These are phyloP conservation scores for Bacidia rubella DNA, from an alignment of 495 filamentous ascomycete species.

Conservation along the genomic window DNA sequence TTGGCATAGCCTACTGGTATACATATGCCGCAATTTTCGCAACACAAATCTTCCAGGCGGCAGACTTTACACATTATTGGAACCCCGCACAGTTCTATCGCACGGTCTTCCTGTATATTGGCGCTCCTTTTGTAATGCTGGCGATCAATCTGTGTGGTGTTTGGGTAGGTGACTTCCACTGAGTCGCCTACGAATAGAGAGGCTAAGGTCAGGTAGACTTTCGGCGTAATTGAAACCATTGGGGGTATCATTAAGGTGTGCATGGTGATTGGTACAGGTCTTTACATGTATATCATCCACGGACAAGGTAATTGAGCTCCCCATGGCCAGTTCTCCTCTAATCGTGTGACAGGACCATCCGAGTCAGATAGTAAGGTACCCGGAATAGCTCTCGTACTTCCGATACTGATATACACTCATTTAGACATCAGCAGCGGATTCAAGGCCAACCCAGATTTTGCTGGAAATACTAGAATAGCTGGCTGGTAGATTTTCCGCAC, in stretches of 20 bases:
- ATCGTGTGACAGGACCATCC: neutral
- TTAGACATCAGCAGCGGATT: conserved; percentile 22
- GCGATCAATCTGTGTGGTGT: conserved; percentile 25
- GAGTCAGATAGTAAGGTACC: neutral
- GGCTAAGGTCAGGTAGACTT: conserved; percentile 17
- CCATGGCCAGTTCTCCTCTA: neutral
- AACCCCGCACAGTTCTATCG: conserved; percentile 18
- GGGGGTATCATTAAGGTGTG: conserved; percentile 28
- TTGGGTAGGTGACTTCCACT: conserved; percentile 16
- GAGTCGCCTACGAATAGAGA: neutral
- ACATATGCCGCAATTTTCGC: conserved; percentile 31
- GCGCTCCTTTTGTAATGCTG: conserved; percentile 21
- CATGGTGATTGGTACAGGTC: conserved; percentile 20
- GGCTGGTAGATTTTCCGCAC: conserved; percentile 23
- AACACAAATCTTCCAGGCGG: conserved; percentile 26
- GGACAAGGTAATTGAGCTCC: conserved; percentile 19
- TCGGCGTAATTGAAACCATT: conserved; percentile 27
- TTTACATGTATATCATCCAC: conserved; percentile 25
- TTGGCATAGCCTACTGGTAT: conserved; percentile 16
- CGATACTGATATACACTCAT: neutral
- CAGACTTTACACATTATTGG: conserved; percentile 29
- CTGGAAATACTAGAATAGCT: conserved; percentile 20
- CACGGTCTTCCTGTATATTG: conserved; percentile 22
- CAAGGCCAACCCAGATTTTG: conserved; percentile 20
- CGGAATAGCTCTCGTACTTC: neutral